phyloP scores from a whole-genome alignment of 2,329 filamentous ascomycete species.

The Cladorrhinum sp. region DNA sequence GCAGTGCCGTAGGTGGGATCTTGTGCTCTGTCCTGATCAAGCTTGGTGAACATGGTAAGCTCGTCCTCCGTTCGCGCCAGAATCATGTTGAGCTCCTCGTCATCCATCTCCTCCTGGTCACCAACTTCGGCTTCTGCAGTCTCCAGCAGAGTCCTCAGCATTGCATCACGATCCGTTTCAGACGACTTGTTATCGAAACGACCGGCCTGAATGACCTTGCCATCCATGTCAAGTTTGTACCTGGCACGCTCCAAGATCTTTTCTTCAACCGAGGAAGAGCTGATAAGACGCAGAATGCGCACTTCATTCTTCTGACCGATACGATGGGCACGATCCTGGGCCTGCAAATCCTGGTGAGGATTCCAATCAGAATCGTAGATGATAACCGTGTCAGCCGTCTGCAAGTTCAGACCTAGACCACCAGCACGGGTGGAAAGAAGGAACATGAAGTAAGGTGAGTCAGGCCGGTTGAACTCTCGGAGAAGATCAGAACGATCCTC shows the following conservation, averaged over 20 bases:
- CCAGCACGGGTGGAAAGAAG: conserved; percentile 96
- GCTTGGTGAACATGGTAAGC: conserved; percentile 70
- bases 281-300: conserved; percentile 91
- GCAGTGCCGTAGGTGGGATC: conserved; percentile 68
- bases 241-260: conserved; percentile 96
- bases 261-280: conserved; percentile 94
- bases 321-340: conserved; percentile 99
- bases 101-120: conserved; percentile 96
- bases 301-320: conserved; percentile 99
- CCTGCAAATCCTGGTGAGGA: conserved; percentile 97
- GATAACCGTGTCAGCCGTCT: conserved; percentile 97
- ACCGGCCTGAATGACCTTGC: conserved; percentile 98
- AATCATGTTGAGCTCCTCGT: conserved; percentile 93
- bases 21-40: conserved; percentile 71
- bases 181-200: conserved; percentile 99
- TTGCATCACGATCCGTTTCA: conserved; percentile 94
- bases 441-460: conserved; percentile 96
- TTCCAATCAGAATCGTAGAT: conserved; percentile 99
- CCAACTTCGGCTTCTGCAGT: conserved; percentile 66
- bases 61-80: conserved; percentile 86
- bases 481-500: conserved; percentile 93
- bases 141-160: conserved; percentile 90
- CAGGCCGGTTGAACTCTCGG: conserved; percentile 81
- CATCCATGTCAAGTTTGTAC: conserved; percentile 98
- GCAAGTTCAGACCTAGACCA: conserved; percentile 94